These are phyloP conservation scores for Colletotrichum musae DNA, from an alignment of 2,329 filamentous ascomycete species.

Conservation along the genomic window DNA sequence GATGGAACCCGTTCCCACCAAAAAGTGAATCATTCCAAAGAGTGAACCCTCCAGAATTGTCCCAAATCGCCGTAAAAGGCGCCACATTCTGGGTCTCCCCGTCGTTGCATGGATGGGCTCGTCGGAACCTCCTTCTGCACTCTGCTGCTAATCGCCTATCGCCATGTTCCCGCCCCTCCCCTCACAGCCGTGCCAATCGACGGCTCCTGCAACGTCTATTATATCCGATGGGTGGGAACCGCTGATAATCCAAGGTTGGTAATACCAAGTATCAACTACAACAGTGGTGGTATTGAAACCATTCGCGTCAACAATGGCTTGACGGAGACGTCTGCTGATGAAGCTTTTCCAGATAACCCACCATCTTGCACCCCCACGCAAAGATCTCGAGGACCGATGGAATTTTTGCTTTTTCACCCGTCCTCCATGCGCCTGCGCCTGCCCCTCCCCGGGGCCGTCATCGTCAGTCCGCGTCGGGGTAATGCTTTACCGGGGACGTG, in stretches of 20 bases:
- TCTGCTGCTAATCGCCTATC: slow-evolving; percentile 31
- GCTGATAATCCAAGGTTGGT: too few species aligned
- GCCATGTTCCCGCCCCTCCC: slow-evolving; percentile 1
- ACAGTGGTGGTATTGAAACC: too few species aligned
- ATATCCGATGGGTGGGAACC: slow-evolving; percentile 22
- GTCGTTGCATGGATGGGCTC: slow-evolving; percentile 21
- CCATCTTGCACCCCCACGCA: slow-evolving; percentile 1
- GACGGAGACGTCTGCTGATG: slow-evolving; percentile 1
- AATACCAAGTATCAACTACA: too few species aligned
- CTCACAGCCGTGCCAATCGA: slow-evolving; percentile 29
- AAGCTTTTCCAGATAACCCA: neutral
- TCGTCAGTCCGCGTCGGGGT: slow-evolving; percentile 7
- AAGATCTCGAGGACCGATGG: slow-evolving; percentile 15
- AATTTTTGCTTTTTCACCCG: neutral
- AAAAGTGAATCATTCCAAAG: neutral
- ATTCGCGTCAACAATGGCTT: too few species aligned
- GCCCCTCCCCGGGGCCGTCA: neutral
- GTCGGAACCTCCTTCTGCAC: slow-evolving; percentile 2
- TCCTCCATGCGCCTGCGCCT: neutral
- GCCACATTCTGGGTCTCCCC: neutral
- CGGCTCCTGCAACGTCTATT: slow-evolving; percentile 15
- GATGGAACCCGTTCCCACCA: neutral
- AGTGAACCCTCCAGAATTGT: neutral
- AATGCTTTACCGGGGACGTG: slow-evolving; percentile 10
- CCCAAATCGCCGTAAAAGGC: slow-evolving; percentile 18